A percentile compares a stretch with the other conserved stretches of the same genome.
Conservation (phyloP, 192 early-diverging fungal genomes). For the Rhizophagus sp. region DNA sequence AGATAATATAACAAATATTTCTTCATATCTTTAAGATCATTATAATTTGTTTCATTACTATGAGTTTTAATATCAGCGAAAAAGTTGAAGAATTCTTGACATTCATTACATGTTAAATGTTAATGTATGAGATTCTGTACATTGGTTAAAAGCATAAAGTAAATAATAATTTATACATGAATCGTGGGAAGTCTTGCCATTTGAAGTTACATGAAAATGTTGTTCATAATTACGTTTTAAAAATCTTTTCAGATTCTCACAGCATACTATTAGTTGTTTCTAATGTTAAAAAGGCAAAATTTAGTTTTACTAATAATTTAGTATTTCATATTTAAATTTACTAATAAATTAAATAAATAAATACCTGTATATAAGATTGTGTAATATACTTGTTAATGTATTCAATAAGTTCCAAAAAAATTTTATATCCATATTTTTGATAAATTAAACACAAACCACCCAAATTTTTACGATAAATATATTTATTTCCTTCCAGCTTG, state of each 20-base stretch:
- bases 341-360: no score
- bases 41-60: not conserved
- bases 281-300: not conserved
- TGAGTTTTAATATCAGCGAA: not conserved
- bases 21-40: not conserved
- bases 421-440: not conserved
- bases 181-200: not conserved
- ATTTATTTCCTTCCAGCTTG: not conserved
- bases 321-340: not conserved
- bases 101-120: not conserved
- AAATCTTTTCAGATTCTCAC: not conserved
- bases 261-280: not conserved
- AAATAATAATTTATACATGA: not conserved
- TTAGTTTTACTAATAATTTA: not conserved
- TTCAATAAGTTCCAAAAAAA: not conserved
- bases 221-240: not conserved
- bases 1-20: not conserved
- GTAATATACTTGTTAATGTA: not conserved
- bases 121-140: not conserved
- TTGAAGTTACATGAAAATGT: not conserved
- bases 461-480: slow-evolving; percentile 4
- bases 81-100: slow-evolving; percentile 1
- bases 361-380: not conserved
- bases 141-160: slow-evolving; percentile 3
- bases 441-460: no score